Conservation (phyloP, 1,139 yeast genomes). For the Suhomyces bribrorum region DNA sequence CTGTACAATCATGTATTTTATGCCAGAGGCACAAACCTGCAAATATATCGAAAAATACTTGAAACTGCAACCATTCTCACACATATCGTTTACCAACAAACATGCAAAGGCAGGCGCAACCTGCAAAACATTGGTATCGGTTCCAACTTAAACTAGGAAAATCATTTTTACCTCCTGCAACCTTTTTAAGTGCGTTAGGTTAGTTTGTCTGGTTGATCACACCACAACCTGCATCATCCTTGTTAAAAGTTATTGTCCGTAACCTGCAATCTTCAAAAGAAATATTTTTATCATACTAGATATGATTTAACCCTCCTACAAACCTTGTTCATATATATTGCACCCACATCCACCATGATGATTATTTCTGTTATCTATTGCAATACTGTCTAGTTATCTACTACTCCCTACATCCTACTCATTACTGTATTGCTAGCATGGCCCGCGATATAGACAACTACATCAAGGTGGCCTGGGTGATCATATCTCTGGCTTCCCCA, state of each 20-base stretch:
- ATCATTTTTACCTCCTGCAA: no score
- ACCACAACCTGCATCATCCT: conserved; percentile 3
- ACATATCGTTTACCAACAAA: no score
- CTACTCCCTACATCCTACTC: not conserved
- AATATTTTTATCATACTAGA: conserved; percentile 8
- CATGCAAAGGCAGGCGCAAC: not conserved
- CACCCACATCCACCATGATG: not conserved
- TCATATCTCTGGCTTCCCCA: conserved; percentile 8
- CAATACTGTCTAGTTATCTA: no score
- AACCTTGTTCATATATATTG: conserved; percentile 2
- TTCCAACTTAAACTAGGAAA: no score
- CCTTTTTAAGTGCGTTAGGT: not conserved
- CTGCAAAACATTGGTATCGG: no score
- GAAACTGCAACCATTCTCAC: not conserved
- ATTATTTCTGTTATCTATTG: no score
- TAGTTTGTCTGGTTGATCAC: not conserved
- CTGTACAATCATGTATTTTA: no score
- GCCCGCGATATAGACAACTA: conserved; percentile 9
- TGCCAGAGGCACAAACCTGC: no score
- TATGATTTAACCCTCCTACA: conserved; percentile 8
- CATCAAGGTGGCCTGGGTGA: conserved; percentile 17
- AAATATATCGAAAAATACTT: no score
- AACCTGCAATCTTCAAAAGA: conserved; percentile 10
- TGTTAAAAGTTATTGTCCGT: not conserved
- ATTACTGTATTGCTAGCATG: no score